Evolutionary conservation across 164 flowering plant species (phyloP).

Genomic region (Berberis vulgaris): DNA sequence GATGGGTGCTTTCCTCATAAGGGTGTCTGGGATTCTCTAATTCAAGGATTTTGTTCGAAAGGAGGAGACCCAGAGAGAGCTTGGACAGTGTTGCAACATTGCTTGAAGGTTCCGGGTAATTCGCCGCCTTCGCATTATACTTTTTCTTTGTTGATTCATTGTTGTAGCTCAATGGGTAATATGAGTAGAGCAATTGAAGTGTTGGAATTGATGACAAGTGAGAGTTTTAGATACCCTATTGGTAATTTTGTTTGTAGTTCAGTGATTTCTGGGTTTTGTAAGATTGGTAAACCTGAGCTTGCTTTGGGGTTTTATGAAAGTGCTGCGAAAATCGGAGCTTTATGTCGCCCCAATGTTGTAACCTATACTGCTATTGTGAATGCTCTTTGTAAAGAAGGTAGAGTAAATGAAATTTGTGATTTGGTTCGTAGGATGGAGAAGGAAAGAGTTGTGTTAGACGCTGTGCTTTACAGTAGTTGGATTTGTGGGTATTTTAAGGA

Average conservation of each 20-base stretch:
- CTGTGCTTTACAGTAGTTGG: slow-evolving; percentile 67
- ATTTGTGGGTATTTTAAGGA: slow-evolving; percentile 45
- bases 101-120: slow-evolving; percentile 30
- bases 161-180: slow-evolving; percentile 34
- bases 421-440: slow-evolving; percentile 48
- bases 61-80: slow-evolving; percentile 49
- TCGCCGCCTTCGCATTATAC: slow-evolving; percentile 34
- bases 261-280: slow-evolving; percentile 59
- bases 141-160: slow-evolving; percentile 37
- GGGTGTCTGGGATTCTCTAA: slow-evolving; percentile 41
- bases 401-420: slow-evolving; percentile 36
- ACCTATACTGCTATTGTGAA: slow-evolving; percentile 50
- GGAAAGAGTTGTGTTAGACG: slow-evolving; percentile 50
- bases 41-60: slow-evolving; percentile 32
- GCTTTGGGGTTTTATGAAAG: slow-evolving; percentile 54
- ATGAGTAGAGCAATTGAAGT: slow-evolving; percentile 56
- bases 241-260: slow-evolving; percentile 57
- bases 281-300: slow-evolving; percentile 48
- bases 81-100: slow-evolving; percentile 27
- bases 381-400: slow-evolving; percentile 50
- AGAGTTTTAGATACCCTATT: slow-evolving; percentile 34
- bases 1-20: slow-evolving; percentile 11
- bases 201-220: slow-evolving; percentile 45
- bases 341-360: slow-evolving; percentile 37
- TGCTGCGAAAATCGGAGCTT: slow-evolving; percentile 27